Evolutionary conservation across 1,139 yeast genomes (phyloP).

Genomic region (Taiozyma onychis): DNA sequence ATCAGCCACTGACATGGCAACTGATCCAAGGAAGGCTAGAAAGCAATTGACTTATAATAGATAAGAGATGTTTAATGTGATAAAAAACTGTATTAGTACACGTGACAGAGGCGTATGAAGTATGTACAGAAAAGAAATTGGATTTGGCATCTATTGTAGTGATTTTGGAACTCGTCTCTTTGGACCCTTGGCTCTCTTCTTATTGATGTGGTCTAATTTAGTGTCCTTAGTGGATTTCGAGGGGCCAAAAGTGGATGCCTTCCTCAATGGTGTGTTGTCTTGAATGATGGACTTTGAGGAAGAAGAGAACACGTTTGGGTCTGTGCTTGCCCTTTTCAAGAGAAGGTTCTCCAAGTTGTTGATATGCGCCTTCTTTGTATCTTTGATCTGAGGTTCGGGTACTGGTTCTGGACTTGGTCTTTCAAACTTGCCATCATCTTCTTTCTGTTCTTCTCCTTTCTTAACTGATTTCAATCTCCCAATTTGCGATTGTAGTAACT

Average conservation of each 20-base stretch:
- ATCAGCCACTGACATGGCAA: background rate
- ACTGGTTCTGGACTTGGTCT: background rate
- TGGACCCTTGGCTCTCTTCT: conserved; percentile 68
- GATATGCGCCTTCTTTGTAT: conserved; percentile 11
- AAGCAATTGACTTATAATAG: background rate
- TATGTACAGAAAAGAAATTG: background rate
- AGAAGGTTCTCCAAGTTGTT: conserved; percentile 16
- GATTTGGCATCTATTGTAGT: background rate
- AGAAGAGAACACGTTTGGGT: conserved; percentile 1
- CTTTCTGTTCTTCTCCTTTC: background rate
- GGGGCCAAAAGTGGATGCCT: conserved; percentile 27
- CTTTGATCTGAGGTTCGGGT: background rate
- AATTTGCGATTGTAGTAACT: conserved; percentile 8
- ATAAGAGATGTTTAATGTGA: background rate
- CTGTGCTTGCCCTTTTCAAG: conserved; percentile 5
- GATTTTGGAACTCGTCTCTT: conserved; percentile 58
- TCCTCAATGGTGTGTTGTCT: conserved; percentile 15
- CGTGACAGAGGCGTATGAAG: background rate
- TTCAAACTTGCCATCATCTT: background rate
- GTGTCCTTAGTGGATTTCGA: conserved; percentile 1
- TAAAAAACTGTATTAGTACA: background rate
- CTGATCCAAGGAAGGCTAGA: background rate
- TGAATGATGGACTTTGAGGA: background rate
- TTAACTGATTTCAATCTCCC: conserved; percentile 6
- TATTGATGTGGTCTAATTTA: conserved; percentile 52